Evolutionary conservation across 805 yeast genomes (phyloP).

Genomic region (Tanozyma kutaoensis): DNA sequence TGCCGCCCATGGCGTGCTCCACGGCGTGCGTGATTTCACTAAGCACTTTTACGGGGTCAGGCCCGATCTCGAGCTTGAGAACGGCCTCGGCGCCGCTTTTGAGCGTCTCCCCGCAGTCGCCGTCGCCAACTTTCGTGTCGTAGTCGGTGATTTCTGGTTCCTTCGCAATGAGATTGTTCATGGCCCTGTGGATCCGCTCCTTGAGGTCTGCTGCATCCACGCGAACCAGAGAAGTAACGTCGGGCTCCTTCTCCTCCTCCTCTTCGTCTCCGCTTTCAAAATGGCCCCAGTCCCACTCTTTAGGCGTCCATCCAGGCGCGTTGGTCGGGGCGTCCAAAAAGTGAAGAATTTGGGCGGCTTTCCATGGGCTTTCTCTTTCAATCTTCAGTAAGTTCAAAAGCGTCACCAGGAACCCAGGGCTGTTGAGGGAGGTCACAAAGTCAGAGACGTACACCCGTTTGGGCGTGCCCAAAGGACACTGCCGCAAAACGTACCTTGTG

Average conservation of each 20-base stretch:
- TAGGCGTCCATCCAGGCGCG: slow-evolving; percentile 74
- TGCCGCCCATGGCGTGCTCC: slow-evolving; percentile 93
- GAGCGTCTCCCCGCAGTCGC: slow-evolving; percentile 92
- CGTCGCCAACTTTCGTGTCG: slow-evolving; percentile 90
- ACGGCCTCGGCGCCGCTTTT: slow-evolving; percentile 73
- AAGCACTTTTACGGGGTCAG: slow-evolving; percentile 48
- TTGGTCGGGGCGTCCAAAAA: slow-evolving; percentile 59
- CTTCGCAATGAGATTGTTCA: slow-evolving; percentile 14
- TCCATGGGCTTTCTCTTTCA: too few relatives aligned
- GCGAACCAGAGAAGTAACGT: slow-evolving; percentile 2
- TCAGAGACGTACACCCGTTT: slow-evolving; percentile 61
- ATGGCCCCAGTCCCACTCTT: slow-evolving; percentile 18
- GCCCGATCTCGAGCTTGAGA: slow-evolving; percentile 24
- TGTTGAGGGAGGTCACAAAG: slow-evolving; percentile 79
- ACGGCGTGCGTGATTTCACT: slow-evolving; percentile 71
- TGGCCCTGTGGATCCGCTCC: slow-evolving; percentile 32
- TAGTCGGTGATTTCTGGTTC: slow-evolving; percentile 79
- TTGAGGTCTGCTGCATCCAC: slow-evolving; percentile 33
- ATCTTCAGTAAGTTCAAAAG: slow-evolving; percentile 50
- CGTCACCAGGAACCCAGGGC: slow-evolving; percentile 86
- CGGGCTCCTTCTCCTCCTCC: slow-evolving; percentile 8
- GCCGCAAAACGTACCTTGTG: slow-evolving; percentile 18
- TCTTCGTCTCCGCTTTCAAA: too few relatives aligned
- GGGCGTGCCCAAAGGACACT: slow-evolving; percentile 52
- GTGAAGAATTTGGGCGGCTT: slow-evolving; percentile 25